Evolutionary conservation across 2,329 filamentous ascomycete species (phyloP).

Genomic region (Colletotrichum navitas): DNA sequence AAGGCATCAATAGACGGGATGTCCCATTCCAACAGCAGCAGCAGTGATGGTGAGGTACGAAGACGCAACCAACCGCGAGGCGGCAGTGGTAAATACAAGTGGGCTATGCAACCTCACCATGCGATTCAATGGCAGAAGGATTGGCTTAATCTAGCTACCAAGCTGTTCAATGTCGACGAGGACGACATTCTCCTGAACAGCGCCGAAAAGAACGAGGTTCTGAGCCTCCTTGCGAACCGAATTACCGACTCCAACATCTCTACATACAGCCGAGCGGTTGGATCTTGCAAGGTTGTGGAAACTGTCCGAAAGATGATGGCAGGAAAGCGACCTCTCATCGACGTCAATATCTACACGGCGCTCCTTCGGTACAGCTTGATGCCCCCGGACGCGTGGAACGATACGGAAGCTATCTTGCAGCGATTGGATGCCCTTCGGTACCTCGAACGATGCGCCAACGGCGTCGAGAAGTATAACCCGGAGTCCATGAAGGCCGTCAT

Average conservation of each 20-base stretch:
- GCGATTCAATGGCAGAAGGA: constrained; percentile 5
- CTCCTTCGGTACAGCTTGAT: background rate
- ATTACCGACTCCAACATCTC: background rate
- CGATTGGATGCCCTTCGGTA: background rate
- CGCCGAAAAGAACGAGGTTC: background rate
- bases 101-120: background rate
- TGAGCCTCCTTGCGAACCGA: background rate
- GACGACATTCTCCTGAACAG: background rate
- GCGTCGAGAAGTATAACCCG: background rate
- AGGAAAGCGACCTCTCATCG: background rate
- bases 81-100: background rate
- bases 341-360: background rate
- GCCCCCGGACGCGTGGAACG: background rate
- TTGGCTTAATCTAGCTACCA: background rate
- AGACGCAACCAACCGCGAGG: background rate
- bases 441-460: background rate
- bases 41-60: no score
- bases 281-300: background rate
- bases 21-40: fast-evolving
- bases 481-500: background rate
- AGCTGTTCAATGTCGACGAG: constrained; percentile 15
- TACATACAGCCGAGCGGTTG: background rate
- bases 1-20: background rate
- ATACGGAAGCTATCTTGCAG: background rate
- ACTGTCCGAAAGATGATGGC: background rate